Evolutionary conservation across 2,329 filamentous ascomycete species (phyloP).

Genomic region (Penicillium sp.): DNA sequence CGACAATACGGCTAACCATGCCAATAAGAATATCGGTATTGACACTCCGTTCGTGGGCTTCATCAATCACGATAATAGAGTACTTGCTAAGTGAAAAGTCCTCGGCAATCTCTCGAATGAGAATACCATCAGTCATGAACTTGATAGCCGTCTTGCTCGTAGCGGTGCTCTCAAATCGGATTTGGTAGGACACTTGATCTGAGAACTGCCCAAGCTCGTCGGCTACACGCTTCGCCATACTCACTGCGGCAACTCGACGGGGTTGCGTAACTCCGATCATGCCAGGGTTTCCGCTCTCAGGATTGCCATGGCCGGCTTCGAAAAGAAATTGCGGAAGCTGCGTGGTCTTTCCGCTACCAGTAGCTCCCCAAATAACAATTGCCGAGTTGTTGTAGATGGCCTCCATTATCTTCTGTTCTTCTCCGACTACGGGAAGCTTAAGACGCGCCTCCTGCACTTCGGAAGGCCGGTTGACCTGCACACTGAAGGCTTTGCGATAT

Average conservation of each 20-base stretch:
- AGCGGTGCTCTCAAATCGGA: slow-evolving; percentile 88
- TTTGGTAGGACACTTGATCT: slow-evolving; percentile 86
- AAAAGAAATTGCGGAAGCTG: slow-evolving; percentile 96
- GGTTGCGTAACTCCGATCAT: slow-evolving; percentile 97
- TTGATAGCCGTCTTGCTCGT: slow-evolving; percentile 85
- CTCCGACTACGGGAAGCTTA: slow-evolving; percentile 85
- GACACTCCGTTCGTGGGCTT: slow-evolving; percentile 95
- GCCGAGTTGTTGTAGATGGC: slow-evolving; percentile 90
- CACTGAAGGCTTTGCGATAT: slow-evolving; percentile 74
- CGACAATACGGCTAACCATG: slow-evolving; percentile 91
- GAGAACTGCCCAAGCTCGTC: slow-evolving; percentile 81
- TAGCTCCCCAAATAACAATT: slow-evolving; percentile 91
- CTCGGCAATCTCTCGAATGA: slow-evolving; percentile 86
- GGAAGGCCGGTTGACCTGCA: slow-evolving; percentile 70
- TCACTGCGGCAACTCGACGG: slow-evolving; percentile 90
- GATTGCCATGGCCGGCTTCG: slow-evolving; percentile 87
- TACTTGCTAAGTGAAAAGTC: slow-evolving; percentile 90
- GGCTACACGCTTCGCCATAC: slow-evolving; percentile 90
- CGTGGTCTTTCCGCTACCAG: slow-evolving; percentile 96
- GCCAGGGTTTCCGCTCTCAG: slow-evolving; percentile 78
- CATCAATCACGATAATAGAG: slow-evolving; percentile 91
- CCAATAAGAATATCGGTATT: slow-evolving; percentile 99
- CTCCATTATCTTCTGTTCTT: slow-evolving; percentile 98
- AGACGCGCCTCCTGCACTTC: slow-evolving; percentile 80
- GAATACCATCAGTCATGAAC: slow-evolving; percentile 98